Evolutionary conservation across 1,284 basidiomycete genomes (phyloP), one percentile per base, ranked within the genome.

Genomic region (Austroboletus rostrupii): DNA sequence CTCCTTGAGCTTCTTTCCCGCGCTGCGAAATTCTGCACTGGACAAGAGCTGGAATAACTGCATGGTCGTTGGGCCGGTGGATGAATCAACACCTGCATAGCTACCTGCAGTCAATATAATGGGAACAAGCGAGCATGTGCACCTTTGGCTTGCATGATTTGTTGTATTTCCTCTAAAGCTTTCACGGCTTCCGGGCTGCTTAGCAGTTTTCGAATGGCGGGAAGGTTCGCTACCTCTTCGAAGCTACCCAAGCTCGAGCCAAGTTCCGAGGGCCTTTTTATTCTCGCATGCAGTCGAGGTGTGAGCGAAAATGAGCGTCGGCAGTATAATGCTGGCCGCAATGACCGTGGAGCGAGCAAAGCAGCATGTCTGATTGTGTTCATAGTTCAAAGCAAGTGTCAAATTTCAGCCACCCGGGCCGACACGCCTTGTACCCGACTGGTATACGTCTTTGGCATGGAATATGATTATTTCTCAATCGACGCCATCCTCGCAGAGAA

Each of bases 401-500:
- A 50, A 26, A 45, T 48, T 52, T 40, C 50, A 52, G 61, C 64
- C 61, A 62, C 64, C 64, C 23, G 23, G 23, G 23, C 23, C 43
- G 43, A 53, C 62, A 61, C 57, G 62, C 61, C 42, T 7, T 36
- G 3, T 4, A 7, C 33, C 33, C 20, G 50, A 47, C 41, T 42
- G 46, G 23, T 26, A 8, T 21, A 14, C 14, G 3, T n/a, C 36
- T 47, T 29, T 20, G 37, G 39, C 46, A 92, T 92, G 90, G 88
- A 93, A 53, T 77, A 85, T 61, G 89, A 92, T 64, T 95, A 94
- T 67, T 94, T 88, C 68, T 92, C 88, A 0, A 79, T 93, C 48
- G 88, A 92, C 48, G 80, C 89, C 5, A 94, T 95, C 55, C 78
- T 95, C 19, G 87, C 92, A 16, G 91, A 93, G 61, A 93, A 94